Conservation (phyloP, 1,284 basidiomycete genomes). For the Papiliotrema flavescens region DNA sequence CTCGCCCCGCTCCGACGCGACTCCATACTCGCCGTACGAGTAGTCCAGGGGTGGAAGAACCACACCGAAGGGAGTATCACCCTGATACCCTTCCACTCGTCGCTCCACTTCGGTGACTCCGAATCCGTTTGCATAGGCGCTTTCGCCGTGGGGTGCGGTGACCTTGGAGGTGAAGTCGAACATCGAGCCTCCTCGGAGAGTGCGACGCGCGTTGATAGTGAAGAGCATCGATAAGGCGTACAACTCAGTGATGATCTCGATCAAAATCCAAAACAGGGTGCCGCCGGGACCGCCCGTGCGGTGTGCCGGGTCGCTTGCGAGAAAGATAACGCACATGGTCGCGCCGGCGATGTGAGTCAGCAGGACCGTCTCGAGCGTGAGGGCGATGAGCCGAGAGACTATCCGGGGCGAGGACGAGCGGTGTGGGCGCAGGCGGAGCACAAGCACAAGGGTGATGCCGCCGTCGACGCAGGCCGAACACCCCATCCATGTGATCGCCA, state of each 20-base stretch:
- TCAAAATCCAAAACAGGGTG: conserved; percentile 32
- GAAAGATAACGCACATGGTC: conserved; percentile 35
- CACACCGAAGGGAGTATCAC: conserved; percentile 1
- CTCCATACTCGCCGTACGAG: no score
- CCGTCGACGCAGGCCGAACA: conserved; percentile 36
- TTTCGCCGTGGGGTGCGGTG: neutral
- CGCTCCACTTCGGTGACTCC: conserved; percentile 2
- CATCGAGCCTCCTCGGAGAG: neutral
- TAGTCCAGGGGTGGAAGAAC: neutral
- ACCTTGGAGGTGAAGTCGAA: neutral
- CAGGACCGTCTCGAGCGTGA: conserved; percentile 37
- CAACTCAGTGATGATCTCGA: conserved; percentile 35
- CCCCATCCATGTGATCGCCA: conserved; percentile 40
- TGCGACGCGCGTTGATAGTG: conserved; percentile 30
- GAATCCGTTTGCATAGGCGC: neutral
- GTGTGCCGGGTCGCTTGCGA: conserved; percentile 24
- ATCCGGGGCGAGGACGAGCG: conserved; percentile 11
- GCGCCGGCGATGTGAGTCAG: conserved; percentile 35
- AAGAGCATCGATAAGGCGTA: conserved; percentile 36
- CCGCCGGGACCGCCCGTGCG: conserved; percentile 29
- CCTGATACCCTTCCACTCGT: conserved; percentile 3
- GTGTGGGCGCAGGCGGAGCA: conserved; percentile 14
- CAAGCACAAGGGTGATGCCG: conserved; percentile 23
- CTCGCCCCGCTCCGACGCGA: no score
- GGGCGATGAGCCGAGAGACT: conserved; percentile 20